A percentile compares a stretch with the other conserved stretches of the same genome.
Conservation (phyloP, 225 moss, liverwort and hornwort genomes). For the Sphagnum tenellum region DNA sequence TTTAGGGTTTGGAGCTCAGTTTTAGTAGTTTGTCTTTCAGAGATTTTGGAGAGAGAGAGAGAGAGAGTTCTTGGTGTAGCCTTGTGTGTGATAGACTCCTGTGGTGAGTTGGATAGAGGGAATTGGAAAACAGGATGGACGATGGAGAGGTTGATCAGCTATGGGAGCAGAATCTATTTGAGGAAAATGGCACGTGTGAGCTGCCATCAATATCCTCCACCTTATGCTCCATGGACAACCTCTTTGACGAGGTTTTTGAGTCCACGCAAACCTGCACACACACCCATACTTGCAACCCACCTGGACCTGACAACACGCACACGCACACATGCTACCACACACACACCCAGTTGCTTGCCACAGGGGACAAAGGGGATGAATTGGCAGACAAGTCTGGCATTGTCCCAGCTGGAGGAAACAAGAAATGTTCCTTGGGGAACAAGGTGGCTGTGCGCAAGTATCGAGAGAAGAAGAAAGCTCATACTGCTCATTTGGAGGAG, state of each 20-base stretch:
- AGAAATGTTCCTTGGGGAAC: constrained; percentile 84
- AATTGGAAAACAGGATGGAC: constrained; percentile 33
- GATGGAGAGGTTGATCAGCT: constrained; percentile 72
- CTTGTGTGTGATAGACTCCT: too few relatives aligned
- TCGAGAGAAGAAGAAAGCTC: constrained; percentile 98
- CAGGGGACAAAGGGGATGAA: constrained; percentile 43
- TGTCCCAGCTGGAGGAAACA: constrained; percentile 14
- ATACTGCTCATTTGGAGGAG: constrained; percentile 84
- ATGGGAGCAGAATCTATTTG: constrained; percentile 58
- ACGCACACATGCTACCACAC: constrained; percentile 98
- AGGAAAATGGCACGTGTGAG: constrained; percentile 50
- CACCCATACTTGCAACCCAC: constrained; percentile 91
- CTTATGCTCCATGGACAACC: constrained; percentile 52
- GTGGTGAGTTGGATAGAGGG: too few relatives aligned
- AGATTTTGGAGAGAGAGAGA: too few relatives aligned
- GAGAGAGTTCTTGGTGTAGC: too few relatives aligned
- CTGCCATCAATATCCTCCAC: constrained; percentile 51
- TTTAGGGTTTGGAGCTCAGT: too few relatives aligned
- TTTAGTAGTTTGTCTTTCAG: too few relatives aligned
- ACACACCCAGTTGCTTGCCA: constrained; percentile 77
- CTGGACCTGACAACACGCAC: constrained; percentile 78
- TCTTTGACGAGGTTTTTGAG: constrained; percentile 65
- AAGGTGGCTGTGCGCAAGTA: constrained; percentile 97
- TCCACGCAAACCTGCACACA: constrained; percentile 87
- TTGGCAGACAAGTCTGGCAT: constrained; percentile 33